Evolutionary conservation across 768 basidiomycete genomes (phyloP), one percentile per base, ranked within the genome.

Genomic region (Boletus reticuloceps): DNA sequence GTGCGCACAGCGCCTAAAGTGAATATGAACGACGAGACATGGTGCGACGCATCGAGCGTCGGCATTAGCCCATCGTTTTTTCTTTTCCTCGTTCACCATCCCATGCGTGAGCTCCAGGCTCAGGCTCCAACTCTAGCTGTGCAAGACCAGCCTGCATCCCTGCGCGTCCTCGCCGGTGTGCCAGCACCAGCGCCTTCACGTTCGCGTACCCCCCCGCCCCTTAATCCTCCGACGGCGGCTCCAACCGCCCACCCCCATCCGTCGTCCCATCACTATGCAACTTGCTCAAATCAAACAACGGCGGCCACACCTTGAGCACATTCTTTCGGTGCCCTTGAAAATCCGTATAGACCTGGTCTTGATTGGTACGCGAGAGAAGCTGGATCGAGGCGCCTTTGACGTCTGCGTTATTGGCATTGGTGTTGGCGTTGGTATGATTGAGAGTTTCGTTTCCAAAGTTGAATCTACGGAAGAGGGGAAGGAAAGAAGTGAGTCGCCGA

Each of bases 381-480:
- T 78, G 77, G 51, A 79, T 74, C 45, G 72, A 74, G 8, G 78
- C 74, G 2, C 61, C 59, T 1, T 61, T 64, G 5, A 9, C 27
- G 27, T 29, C 27, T 29, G 53, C 60, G 40, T 69, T n/a, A n/a
- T n/a, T 59, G 5, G 43, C 54, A 31, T 38, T 25, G 19, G 12
- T 7, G 4, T 54, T 20, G 1, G 41, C 60, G 22, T 62, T 25
- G 25, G 44, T 2, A 49, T 38, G 36, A 48, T 31, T n/a, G 62
- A 48, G 8, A 1, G 27, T 29, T 1, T 13, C 53, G 54, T 78
- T 73, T 27, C 75, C 78, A 60, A 79, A 79, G 53, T 79, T 72
- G 66, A 72, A 79, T 5, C 77, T 77, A 39, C 25, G 1, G 44
- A 0, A 9, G 27, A 29, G 27, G n/a, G n/a, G n/a, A n/a, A n/a